Conservation (phyloP, 192 early-diverging fungal genomes). For the Paraglomus occultum region DNA sequence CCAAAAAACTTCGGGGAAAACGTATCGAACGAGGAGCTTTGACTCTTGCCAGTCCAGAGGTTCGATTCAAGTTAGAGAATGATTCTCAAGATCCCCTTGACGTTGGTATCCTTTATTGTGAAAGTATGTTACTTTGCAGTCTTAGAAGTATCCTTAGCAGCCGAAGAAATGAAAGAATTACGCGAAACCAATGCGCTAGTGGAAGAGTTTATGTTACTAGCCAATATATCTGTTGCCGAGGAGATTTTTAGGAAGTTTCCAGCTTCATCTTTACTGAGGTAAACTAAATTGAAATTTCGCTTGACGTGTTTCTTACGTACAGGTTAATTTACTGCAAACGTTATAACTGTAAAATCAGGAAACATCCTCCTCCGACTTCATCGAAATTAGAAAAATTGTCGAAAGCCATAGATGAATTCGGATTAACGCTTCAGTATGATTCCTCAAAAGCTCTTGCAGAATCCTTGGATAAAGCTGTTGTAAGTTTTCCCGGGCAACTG, state of each 20-base stretch:
- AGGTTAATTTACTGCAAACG: no score
- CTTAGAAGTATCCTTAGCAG: conserved; percentile 11
- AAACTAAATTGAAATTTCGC: no score
- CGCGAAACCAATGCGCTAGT: conserved; percentile 92
- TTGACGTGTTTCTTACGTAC: no score
- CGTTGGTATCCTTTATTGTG: conserved; percentile 60
- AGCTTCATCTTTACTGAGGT: conserved; percentile 75
- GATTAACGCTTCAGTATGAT: conserved; percentile 60
- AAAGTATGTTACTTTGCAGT: neutral
- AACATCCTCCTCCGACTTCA: conserved; percentile 52
- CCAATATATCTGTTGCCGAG: conserved; percentile 93
- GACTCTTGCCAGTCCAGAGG: conserved; percentile 87
- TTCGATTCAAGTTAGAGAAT: conserved; percentile 89
- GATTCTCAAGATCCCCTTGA: conserved; percentile 90
- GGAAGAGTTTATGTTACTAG: conserved; percentile 98
- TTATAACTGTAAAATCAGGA: no score
- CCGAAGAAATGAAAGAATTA: conserved; percentile 68
- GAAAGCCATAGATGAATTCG: conserved; percentile 59
- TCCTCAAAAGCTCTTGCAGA: conserved; percentile 81
- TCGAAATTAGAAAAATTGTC: conserved; percentile 52
- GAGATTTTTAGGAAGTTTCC: conserved; percentile 80
- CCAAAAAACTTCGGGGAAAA: conserved; percentile 74
- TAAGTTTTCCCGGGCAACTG: conserved; percentile 16
- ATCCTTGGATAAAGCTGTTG: conserved; percentile 83
- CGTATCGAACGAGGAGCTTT: conserved; percentile 85